phyloP scores from a whole-genome alignment of 495 filamentous ascomycete genomes.

The Penicillium pancosmium region DNA sequence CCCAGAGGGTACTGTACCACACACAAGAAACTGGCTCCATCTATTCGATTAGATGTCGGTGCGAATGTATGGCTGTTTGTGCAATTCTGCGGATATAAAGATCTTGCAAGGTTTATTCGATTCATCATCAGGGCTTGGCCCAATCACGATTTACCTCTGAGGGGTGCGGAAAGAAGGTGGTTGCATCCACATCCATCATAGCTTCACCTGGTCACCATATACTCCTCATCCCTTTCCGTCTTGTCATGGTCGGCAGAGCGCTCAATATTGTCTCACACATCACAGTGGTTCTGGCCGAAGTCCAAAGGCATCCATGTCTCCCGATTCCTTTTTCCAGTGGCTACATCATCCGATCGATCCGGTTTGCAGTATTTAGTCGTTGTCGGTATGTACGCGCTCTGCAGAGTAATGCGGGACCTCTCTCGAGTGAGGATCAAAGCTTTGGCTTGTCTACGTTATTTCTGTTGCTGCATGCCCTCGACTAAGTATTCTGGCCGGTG shows the following conservation, averaged over 20 bases:
- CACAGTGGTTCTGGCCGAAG: conserved; percentile 14
- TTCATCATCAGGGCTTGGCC: conserved; percentile 36
- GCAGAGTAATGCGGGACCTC: conserved; percentile 67
- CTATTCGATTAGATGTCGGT: not conserved
- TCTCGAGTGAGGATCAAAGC: conserved; percentile 95
- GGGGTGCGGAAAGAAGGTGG: conserved; percentile 23
- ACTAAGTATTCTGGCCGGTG: conserved; percentile 8
- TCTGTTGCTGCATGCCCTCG: conserved; percentile 18
- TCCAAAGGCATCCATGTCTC: not conserved
- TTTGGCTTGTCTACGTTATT: conserved; percentile 77
- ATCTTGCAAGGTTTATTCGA: conserved; percentile 40
- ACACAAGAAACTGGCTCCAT: conserved; percentile 57
- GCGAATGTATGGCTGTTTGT: conserved; percentile 9
- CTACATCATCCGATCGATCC: conserved; percentile 9
- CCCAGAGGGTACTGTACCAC: conserved; percentile 77
- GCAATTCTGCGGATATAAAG: conserved; percentile 35
- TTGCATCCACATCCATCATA: conserved; percentile 16
- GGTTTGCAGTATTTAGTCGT: conserved; percentile 6
- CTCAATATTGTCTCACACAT: conserved; percentile 3
- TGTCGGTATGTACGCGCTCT: conserved; percentile 4
- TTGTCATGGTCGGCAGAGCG: conserved; percentile 2
- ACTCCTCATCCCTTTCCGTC: conserved; percentile 24
- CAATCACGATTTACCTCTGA: conserved; percentile 30
- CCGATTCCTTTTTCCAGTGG: conserved; percentile 14
- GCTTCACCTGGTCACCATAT: not conserved